These are phyloP conservation scores for Cystobasidium slooffiae DNA, from an alignment of 1,284 basidiomycete genomes.

Conservation along the genomic window DNA sequence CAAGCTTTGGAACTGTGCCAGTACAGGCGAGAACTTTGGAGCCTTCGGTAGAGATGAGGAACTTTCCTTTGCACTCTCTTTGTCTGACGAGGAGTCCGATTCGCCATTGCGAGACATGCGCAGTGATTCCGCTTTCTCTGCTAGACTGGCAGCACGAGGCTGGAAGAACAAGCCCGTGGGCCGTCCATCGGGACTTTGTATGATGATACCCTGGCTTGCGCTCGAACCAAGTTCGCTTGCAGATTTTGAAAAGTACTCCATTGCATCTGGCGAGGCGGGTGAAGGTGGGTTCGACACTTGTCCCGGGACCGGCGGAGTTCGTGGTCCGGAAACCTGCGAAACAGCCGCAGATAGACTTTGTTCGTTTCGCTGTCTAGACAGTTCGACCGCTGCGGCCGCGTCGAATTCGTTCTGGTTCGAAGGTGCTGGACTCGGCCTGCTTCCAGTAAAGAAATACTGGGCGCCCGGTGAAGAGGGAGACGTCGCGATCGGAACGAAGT, in stretches of 20 bases:
- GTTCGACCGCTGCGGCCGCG: conserved; percentile 32
- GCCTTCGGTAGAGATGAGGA: not conserved
- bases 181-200: conserved; percentile 89
- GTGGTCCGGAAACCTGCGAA: conserved; percentile 38
- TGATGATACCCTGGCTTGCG: conserved; percentile 77
- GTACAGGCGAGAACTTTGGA: conserved; percentile 26
- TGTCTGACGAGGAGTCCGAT: conserved; percentile 13
- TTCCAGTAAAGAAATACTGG: conserved; percentile 51
- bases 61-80: not conserved
- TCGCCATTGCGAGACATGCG: conserved; percentile 35
- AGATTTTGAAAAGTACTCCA: conserved; percentile 76
- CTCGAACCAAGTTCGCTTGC: conserved; percentile 69
- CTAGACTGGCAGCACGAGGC: conserved; percentile 59
- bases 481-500: conserved; percentile 89
- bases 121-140: conserved; percentile 37
- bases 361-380: conserved; percentile 21
- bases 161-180: conserved; percentile 95
- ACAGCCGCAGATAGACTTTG: conserved; percentile 45
- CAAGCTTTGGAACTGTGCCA: conserved; percentile 8
- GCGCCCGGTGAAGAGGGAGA: conserved; percentile 64
- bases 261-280: conserved; percentile 47
- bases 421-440: conserved; percentile 63
- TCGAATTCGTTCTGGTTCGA: conserved; percentile 47
- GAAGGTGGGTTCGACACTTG: conserved; percentile 43
- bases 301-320: conserved; percentile 28